A percentile compares a stretch with the other conserved stretches of the same genome.
phyloP scores from a whole-genome alignment of 2,329 filamentous ascomycete species.

The Trichophyton benhamiae region DNA sequence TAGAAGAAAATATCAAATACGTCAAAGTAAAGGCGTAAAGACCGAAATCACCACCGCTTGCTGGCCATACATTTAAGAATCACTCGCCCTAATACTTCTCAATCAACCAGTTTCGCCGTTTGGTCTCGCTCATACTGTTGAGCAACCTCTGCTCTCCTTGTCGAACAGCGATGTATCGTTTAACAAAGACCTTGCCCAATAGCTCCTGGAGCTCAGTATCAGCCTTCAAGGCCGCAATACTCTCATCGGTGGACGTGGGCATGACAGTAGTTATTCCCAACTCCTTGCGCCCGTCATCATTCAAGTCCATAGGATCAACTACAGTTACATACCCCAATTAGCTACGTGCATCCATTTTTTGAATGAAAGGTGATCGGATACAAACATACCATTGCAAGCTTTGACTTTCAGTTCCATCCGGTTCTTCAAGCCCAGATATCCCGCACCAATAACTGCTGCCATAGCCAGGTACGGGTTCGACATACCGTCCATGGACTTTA shows the following conservation, averaged over 20 bases:
- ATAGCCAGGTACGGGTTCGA: constrained; percentile 21
- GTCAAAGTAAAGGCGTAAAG: neutral
- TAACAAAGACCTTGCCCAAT: constrained; percentile 20
- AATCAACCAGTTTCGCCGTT: constrained; percentile 27
- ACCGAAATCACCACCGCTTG: neutral
- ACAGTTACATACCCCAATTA: neutral
- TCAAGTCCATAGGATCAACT: constrained; percentile 27
- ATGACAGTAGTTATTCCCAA: constrained; percentile 28
- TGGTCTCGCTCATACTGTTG: constrained; percentile 21
- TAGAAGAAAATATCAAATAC: neutral
- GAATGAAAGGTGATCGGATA: neutral
- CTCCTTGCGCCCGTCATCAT: constrained; percentile 18
- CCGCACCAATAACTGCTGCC: constrained; percentile 17
- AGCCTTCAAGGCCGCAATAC: constrained; percentile 22
- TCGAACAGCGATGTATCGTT: constrained; percentile 23
- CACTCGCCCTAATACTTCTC: constrained; percentile 23
- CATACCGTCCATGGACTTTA: constrained; percentile 20
- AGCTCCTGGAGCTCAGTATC: constrained; percentile 20
- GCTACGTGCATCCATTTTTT: constrained; percentile 1
- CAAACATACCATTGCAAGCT: constrained; percentile 3
- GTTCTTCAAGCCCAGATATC: constrained; percentile 10
- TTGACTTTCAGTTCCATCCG: neutral
- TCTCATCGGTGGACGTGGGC: constrained; percentile 26
- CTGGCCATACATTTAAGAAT: neutral
- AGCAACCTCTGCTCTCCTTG: constrained; percentile 24